Evolutionary conservation across 345 rosid species (phyloP).

Genomic region (Acer negundo): DNA sequence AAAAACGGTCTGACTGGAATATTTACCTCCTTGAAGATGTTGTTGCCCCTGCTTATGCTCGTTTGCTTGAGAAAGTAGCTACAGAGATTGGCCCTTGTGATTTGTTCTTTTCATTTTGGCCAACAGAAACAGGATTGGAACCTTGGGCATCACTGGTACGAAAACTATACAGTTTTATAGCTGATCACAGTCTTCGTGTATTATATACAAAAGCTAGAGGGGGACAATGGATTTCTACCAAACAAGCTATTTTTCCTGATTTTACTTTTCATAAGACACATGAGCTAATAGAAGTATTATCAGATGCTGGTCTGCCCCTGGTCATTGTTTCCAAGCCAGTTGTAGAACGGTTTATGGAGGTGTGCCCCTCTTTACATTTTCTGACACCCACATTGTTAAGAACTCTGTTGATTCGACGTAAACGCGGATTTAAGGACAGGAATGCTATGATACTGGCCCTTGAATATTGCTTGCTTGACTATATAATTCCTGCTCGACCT

Average conservation of each 20-base stretch:
- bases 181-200: conserved; percentile 69
- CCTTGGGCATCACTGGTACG: conserved; percentile 94
- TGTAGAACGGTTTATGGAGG: conserved; percentile 69
- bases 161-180: conserved; percentile 65
- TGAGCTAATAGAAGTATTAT: conserved; percentile 77
- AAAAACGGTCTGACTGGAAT: conserved; percentile 94
- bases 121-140: conserved; percentile 60
- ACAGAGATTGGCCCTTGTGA: conserved; percentile 78
- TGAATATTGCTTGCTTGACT: conserved; percentile 91
- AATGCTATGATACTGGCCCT: conserved; percentile 67
- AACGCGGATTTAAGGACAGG: conserved; percentile 65
- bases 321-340: conserved; percentile 60
- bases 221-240: conserved; percentile 92
- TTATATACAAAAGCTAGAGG: conserved; percentile 86
- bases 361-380: conserved; percentile 73
- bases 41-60: conserved; percentile 87
- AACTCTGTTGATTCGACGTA: conserved; percentile 67
- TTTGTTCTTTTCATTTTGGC: conserved; percentile 86
- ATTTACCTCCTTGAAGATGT: conserved; percentile 77
- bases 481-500: conserved; percentile 44
- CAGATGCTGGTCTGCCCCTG: conserved; percentile 86
- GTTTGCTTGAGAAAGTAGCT: conserved; percentile 88
- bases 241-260: conserved; percentile 90
- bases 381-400: conserved; percentile 75
- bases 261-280: conserved; percentile 59